A percentile compares a stretch with the other conserved stretches of the same genome.
Conservation (phyloP, 2,329 filamentous ascomycete genomes). For the Cercospora nicotianae region DNA sequence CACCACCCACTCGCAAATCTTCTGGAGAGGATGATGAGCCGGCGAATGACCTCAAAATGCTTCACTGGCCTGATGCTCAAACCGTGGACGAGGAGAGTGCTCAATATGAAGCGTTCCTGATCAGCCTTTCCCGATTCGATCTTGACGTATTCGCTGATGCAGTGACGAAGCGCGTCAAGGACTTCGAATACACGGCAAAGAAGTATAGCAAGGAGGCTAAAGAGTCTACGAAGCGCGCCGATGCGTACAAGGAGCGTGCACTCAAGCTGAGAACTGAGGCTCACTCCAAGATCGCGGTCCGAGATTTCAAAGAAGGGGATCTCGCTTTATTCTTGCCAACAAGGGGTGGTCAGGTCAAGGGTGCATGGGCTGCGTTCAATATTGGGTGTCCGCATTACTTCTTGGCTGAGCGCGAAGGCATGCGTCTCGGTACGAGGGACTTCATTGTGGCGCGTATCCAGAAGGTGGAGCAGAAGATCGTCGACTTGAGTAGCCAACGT, state of each 20-base stretch:
- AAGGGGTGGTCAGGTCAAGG: conserved; percentile 79
- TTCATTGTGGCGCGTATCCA: conserved; percentile 96
- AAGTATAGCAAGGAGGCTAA: conserved; percentile 91
- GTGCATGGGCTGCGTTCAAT: conserved; percentile 98
- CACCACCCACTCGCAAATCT: conserved; percentile 56
- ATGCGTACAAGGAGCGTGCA: conserved; percentile 76
- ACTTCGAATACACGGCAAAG: conserved; percentile 87
- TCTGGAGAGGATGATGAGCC: conserved; percentile 43
- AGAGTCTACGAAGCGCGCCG: conserved; percentile 43
- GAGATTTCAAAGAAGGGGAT: conserved; percentile 94
- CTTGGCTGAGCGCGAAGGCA: conserved; percentile 84
- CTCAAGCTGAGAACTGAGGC: conserved; percentile 78
- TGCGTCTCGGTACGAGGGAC: conserved; percentile 79
- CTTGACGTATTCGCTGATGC: conserved; percentile 81
- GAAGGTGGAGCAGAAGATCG: conserved; percentile 87
- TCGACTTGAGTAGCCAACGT: conserved; percentile 67
- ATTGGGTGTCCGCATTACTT: conserved; percentile 97
- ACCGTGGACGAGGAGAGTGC: conserved; percentile 66
- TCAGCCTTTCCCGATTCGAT: conserved; percentile 74
- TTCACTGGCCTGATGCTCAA: conserved; percentile 78
- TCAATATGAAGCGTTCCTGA: conserved; percentile 73
- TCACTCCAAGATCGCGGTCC: conserved; percentile 94
- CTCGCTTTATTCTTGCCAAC: conserved; percentile 92
- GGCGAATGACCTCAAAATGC: conserved; percentile 62
- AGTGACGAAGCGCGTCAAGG: conserved; percentile 84